Conservation (phyloP, 257 asterid genomes). For the Solanum bulbocastanum region DNA sequence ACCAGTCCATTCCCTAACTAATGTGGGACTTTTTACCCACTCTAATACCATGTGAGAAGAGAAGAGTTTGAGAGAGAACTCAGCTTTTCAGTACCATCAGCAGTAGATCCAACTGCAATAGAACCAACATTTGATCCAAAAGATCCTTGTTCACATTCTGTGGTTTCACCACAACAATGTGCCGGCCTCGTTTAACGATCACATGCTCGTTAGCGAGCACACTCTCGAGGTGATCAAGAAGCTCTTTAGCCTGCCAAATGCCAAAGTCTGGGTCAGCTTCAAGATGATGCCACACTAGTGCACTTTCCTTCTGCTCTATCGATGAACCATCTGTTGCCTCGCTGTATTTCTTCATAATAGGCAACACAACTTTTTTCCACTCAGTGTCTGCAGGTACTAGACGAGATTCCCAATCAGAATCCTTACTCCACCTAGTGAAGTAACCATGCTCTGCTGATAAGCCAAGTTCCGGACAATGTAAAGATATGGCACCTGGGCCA, state of each 20-base stretch:
- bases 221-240: constrained; percentile 81
- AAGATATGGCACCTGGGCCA: background rate
- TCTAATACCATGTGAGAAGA: too few relatives aligned
- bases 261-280: constrained; percentile 89
- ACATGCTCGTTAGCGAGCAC: constrained; percentile 86
- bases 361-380: constrained; percentile 61
- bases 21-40: too few relatives aligned
- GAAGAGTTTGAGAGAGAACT: too few relatives aligned
- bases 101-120: too few relatives aligned
- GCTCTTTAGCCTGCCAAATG: constrained; percentile 80
- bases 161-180: constrained; percentile 86
- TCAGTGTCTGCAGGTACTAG: constrained; percentile 31
- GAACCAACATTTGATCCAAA: too few relatives aligned
- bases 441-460: constrained; percentile 81
- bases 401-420: constrained; percentile 56
- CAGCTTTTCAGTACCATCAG: too few relatives aligned
- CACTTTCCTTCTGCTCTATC: constrained; percentile 83
- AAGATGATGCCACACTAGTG: constrained; percentile 87
- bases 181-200: constrained; percentile 66
- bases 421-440: constrained; percentile 55
- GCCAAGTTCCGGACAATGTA: constrained; percentile 50
- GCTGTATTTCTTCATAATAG: constrained; percentile 69
- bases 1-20: too few relatives aligned
- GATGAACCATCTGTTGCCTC: constrained; percentile 87
- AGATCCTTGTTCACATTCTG: constrained; percentile 20